Percentiles rank a stretch among this genome's conserved stretches.
phyloP scores from a whole-genome alignment of 2,329 filamentous ascomycete genomes.

The Alternaria sp. region DNA sequence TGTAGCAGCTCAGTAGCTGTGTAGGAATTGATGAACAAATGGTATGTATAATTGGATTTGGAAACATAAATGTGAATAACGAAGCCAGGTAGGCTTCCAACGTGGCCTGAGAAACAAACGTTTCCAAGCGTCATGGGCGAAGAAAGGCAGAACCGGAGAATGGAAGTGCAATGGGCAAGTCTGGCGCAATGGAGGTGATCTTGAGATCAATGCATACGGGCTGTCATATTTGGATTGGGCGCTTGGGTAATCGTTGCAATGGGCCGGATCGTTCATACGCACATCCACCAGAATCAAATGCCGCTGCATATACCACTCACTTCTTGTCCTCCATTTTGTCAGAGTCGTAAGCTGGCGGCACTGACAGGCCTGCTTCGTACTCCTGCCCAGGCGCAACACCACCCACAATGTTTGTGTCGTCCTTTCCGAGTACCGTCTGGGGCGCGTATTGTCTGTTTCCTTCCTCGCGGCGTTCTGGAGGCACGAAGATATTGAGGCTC shows the following conservation, averaged over 20 bases:
- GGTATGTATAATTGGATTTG: background rate
- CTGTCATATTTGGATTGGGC: background rate
- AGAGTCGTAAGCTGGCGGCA: background rate
- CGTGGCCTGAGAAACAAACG: background rate
- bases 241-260: background rate
- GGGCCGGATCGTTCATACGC: background rate
- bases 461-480: background rate
- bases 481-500: background rate
- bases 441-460: background rate
- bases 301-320: background rate
- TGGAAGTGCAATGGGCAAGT: background rate
- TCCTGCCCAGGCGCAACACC: background rate
- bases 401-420: background rate
- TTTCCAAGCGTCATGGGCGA: background rate
- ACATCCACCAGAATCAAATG: background rate
- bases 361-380: background rate
- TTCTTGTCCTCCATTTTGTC: background rate
- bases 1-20: background rate
- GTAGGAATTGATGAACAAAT: background rate
- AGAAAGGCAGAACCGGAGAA: background rate
- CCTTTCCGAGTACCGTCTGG: background rate
- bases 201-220: background rate
- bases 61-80: background rate
- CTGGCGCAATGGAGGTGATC: background rate
- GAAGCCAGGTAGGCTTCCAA: background rate